A percentile compares a stretch with the other conserved stretches of the same genome.
phyloP scores from a whole-genome alignment of 2,329 filamentous ascomycete species.

The Epichloe elymi region DNA sequence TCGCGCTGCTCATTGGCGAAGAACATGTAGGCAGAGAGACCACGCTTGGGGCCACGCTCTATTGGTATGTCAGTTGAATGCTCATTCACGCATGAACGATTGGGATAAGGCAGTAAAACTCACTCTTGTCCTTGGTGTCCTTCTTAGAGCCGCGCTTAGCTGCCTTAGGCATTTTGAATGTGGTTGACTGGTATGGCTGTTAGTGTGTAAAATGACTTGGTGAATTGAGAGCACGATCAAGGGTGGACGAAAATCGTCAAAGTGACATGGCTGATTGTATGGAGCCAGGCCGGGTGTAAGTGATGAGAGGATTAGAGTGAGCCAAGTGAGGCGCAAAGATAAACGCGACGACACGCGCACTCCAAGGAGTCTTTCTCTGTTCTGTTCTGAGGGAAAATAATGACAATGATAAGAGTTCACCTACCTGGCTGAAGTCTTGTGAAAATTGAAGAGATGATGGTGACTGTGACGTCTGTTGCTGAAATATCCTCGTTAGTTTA shows the following conservation, averaged over 20 bases:
- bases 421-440: slow-evolving; percentile 1
- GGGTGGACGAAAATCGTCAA: not conserved
- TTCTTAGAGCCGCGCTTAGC: slow-evolving; percentile 41
- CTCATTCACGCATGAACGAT: not conserved
- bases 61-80: slow-evolving; percentile 22
- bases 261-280: not conserved
- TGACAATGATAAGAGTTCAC: not conserved
- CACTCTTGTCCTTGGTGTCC: slow-evolving; percentile 48
- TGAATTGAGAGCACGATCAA: not conserved
- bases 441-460: slow-evolving; percentile 9
- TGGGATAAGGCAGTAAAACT: slow-evolving; percentile 12
- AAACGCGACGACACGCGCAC: slow-evolving; percentile 8
- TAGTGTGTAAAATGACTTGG: not conserved
- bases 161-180: slow-evolving; percentile 45
- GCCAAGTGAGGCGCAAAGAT: slow-evolving; percentile 15
- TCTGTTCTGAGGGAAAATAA: not conserved
- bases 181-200: slow-evolving; percentile 11
- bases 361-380: slow-evolving; percentile 5
- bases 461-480: slow-evolving; percentile 10
- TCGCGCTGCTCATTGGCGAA: slow-evolving; percentile 99
- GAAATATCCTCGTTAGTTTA: slow-evolving; percentile 6
- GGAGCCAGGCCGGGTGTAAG: not conserved
- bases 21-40: slow-evolving; percentile 99
- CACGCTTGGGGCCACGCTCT: slow-evolving; percentile 73
- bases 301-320: not conserved